Conservation (phyloP, 2,329 filamentous ascomycete genomes). For the Ceratocystis diversiconidia region DNA sequence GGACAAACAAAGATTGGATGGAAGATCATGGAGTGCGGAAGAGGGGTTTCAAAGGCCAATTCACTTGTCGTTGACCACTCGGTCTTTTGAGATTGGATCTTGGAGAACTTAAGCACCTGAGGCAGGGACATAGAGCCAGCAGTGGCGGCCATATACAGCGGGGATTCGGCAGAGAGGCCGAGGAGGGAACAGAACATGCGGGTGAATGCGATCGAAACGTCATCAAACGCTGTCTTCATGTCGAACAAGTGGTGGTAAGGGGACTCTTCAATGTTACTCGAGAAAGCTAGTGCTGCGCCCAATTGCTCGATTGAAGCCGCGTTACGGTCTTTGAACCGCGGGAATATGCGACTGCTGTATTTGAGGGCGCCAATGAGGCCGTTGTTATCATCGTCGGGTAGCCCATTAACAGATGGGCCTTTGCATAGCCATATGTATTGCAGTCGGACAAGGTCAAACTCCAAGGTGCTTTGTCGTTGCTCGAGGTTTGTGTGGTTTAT, state of each 20-base stretch:
- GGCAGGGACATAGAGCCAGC: conserved; percentile 86
- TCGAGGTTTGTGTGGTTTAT: conserved; percentile 58
- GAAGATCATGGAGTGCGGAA: conserved; percentile 53
- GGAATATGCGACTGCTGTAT: conserved; percentile 65
- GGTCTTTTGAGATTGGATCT: conserved; percentile 76
- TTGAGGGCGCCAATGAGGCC: conserved; percentile 51
- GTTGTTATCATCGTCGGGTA: conserved; percentile 38
- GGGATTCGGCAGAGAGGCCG: conserved; percentile 78
- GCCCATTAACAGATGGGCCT: conserved; percentile 39
- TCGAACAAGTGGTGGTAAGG: conserved; percentile 72
- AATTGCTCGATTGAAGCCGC: conserved; percentile 68
- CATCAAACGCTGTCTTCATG: conserved; percentile 61
- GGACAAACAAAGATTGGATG: conserved; percentile 97
- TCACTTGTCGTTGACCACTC: conserved; percentile 92
- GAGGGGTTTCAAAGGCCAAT: conserved; percentile 60
- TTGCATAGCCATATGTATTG: conserved; percentile 84
- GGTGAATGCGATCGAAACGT: conserved; percentile 76
- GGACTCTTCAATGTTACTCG: conserved; percentile 56
- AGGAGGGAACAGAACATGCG: conserved; percentile 89
- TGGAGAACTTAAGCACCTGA: conserved; percentile 73
- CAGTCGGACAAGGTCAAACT: conserved; percentile 83
- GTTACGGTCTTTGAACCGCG: conserved; percentile 60
- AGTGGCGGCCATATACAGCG: conserved; percentile 82
- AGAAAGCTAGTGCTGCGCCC: conserved; percentile 66
- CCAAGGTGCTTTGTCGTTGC: conserved; percentile 73